These are phyloP conservation scores for Colletotrichum tropicale DNA, from an alignment of 2,329 filamentous ascomycete species.

Conservation along the genomic window DNA sequence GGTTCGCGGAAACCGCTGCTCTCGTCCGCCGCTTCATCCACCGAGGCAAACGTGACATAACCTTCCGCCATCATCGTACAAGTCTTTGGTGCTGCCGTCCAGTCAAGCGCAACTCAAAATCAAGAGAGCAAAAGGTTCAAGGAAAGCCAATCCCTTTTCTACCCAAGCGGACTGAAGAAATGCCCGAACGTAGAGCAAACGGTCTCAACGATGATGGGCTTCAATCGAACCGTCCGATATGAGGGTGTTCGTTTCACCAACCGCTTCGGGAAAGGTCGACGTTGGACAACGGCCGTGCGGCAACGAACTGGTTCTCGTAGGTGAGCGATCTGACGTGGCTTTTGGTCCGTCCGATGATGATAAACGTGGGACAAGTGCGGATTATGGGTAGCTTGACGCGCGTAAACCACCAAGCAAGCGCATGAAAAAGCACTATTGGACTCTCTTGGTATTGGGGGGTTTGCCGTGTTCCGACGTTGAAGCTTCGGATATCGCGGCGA, in stretches of 20 bases:
- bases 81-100: background rate
- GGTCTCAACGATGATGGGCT: background rate
- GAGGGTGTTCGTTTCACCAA: conserved; percentile 15
- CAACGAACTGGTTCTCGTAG: background rate
- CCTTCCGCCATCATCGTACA: background rate
- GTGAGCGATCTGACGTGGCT: background rate
- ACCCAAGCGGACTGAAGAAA: background rate
- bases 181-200: background rate
- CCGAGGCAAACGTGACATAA: background rate
- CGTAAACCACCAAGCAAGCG: background rate
- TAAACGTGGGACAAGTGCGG: background rate
- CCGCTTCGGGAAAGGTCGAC: background rate
- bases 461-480: background rate
- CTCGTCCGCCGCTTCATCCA: background rate
- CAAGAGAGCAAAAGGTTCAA: background rate
- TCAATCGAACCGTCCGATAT: conserved; percentile 12
- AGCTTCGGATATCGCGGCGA: background rate
- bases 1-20: background rate
- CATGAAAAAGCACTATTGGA: background rate
- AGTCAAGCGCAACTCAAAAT: background rate
- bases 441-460: background rate
- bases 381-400: background rate
- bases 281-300: background rate
- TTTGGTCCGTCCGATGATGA: background rate
- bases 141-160: background rate